Base-by-base conservation (phyloP, 2,329 filamentous ascomycete genomes). In the Talaromyces sp. region DNA sequence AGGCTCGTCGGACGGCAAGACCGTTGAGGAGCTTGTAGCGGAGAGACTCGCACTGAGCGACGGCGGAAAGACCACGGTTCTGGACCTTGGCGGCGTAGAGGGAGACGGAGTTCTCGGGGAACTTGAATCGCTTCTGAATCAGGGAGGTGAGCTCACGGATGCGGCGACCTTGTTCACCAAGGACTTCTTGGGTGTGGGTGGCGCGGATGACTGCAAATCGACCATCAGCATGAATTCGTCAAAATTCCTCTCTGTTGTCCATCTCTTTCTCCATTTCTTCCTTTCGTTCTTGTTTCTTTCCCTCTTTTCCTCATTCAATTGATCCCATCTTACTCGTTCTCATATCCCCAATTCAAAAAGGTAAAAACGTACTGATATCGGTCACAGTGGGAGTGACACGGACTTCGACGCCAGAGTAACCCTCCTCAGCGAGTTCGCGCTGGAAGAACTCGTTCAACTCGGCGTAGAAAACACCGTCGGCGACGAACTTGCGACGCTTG, bases 381-480 rank as follows among this genome's bases (percentile, higher is more conserved):
- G 95, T 99, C 81, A 99, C 95, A 83, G 95, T 99, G 75, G 95
- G 95, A 77, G 95, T 99, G 77, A 99, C 95, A 88, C 96, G 92
- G 86, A 99, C 95, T 88, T 99, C 96, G 83, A 99, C 95, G 82
- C 95, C 95, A 66, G 95, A 99, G 90, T 99, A 99, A 78, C 95
- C 95, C 87, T 99, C 96, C 90, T 99, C 95, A 81, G 95, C 95
- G 82, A 99, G 88, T 87, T 99, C 95, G 84, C 95, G 94, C 89
- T 98, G 95, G 92, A 99, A 99, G 91, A 99, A 99, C 88, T 99
- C 95, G 91, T 99, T 99, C 84, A 99, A 87, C 87, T 99, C 95
- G 87, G 95, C 95, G 85, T 97, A 99, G 92, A 99, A 99, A 80
- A 99, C 95, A 90, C 95, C 95, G 85, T 99, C 95, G 76, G 91